Percentiles rank a stretch among this genome's conserved stretches.
phyloP scores from a whole-genome alignment of 2,329 filamentous ascomycete species.

The Fusarium pseudoanthophilum region DNA sequence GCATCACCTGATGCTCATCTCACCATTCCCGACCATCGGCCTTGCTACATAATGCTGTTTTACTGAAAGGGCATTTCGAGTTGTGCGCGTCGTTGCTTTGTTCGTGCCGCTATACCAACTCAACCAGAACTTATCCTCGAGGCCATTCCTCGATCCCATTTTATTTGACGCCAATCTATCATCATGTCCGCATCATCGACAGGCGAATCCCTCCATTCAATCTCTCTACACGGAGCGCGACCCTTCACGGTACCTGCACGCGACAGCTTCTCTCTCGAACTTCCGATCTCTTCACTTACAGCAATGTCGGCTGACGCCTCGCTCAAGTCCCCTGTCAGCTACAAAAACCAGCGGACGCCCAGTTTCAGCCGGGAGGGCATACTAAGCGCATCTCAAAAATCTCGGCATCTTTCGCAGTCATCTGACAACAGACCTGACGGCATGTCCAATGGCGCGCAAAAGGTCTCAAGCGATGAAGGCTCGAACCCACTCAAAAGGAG shows the following conservation, averaged over 20 bases:
- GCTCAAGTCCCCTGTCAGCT: conserved; percentile 63
- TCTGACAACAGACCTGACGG: conserved; percentile 60
- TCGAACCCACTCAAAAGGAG: conserved; percentile 70
- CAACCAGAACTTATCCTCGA: background rate
- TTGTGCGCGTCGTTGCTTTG: conserved; percentile 11
- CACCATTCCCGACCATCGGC: conserved; percentile 16
- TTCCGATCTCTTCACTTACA: conserved; percentile 58
- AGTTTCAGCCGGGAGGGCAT: conserved; percentile 64
- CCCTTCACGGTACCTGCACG: conserved; percentile 59
- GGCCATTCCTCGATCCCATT: conserved; percentile 27
- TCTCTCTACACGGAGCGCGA: conserved; percentile 52
- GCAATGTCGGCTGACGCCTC: conserved; percentile 54
- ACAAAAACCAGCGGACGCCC: conserved; percentile 59
- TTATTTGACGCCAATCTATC: conserved; percentile 36
- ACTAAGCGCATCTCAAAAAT: conserved; percentile 63
- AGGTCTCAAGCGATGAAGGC: conserved; percentile 61
- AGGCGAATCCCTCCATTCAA: conserved; percentile 62
- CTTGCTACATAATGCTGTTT: conserved; percentile 36
- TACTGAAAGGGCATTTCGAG: conserved; percentile 27
- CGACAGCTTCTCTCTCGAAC: conserved; percentile 61
- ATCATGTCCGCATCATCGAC: conserved; percentile 66
- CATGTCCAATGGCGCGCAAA: conserved; percentile 58
- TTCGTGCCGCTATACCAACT: background rate
- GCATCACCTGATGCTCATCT: conserved; percentile 31
- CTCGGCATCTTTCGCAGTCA: conserved; percentile 65